Percentiles rank a stretch among this genome's conserved stretches.
phyloP scores from a whole-genome alignment of 2,329 filamentous ascomycete species.

The Falciphora oryzae region DNA sequence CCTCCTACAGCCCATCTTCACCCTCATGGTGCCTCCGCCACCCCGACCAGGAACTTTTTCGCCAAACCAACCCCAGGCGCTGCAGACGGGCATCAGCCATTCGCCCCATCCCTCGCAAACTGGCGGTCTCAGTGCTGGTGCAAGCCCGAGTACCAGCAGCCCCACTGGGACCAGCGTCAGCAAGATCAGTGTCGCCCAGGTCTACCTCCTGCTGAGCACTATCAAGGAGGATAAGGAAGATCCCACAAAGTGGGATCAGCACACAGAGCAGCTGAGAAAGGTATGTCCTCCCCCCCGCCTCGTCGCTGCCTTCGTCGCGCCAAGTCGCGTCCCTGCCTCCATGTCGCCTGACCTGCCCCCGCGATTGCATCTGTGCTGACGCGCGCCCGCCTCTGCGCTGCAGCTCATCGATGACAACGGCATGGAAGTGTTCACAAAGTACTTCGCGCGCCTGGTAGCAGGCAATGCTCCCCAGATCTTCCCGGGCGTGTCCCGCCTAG shows the following conservation, averaged over 20 bases:
- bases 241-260: slow-evolving; percentile 84
- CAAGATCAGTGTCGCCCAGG: slow-evolving; percentile 92
- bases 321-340: slow-evolving; percentile 8
- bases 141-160: slow-evolving; percentile 56
- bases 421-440: slow-evolving; percentile 98
- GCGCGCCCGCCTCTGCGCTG: background rate
- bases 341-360: slow-evolving; percentile 1
- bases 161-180: slow-evolving; percentile 62
- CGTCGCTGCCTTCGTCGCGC: slow-evolving; percentile 5
- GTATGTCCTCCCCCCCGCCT: slow-evolving; percentile 41
- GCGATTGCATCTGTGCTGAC: slow-evolving; percentile 10
- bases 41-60: slow-evolving; percentile 60
- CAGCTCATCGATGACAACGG: slow-evolving; percentile 95
- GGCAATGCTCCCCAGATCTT: slow-evolving; percentile 92
- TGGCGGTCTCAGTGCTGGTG: slow-evolving; percentile 52
- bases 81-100: slow-evolving; percentile 51
- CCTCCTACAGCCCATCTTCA: slow-evolving; percentile 9
- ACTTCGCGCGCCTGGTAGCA: slow-evolving; percentile 86
- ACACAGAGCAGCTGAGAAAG: slow-evolving; percentile 88
- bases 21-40: slow-evolving; percentile 52
- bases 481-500: slow-evolving; percentile 65
- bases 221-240: slow-evolving; percentile 89
- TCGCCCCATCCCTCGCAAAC: slow-evolving; percentile 52
- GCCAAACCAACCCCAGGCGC: slow-evolving; percentile 52
- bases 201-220: slow-evolving; percentile 88